phyloP scores from a whole-genome alignment of 2,329 filamentous ascomycete species.

The Botrytis byssoidea region DNA sequence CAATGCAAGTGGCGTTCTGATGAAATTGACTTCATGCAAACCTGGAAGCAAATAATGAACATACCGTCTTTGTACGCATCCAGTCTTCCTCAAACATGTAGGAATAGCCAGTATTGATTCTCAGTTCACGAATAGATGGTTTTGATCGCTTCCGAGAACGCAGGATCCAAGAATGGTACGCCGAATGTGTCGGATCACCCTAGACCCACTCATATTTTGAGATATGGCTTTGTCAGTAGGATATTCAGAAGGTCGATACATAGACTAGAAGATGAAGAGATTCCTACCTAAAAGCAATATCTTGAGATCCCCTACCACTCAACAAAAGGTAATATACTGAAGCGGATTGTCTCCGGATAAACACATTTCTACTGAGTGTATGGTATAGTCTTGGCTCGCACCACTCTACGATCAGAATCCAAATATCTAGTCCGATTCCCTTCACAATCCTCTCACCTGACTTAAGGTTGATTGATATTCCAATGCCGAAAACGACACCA shows the following conservation, averaged over 20 bases:
- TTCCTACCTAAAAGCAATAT: too few relatives aligned
- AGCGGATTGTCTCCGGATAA: conserved; percentile 57
- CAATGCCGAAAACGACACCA: conserved; percentile 49
- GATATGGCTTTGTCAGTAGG: conserved; percentile 40
- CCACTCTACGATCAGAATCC: conserved; percentile 64
- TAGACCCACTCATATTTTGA: conserved; percentile 39
- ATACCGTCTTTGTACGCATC: conserved; percentile 49
- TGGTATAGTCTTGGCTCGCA: conserved; percentile 48
- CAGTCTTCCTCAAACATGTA: conserved; percentile 51
- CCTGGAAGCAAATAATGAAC: conserved; percentile 43
- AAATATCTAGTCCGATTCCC: conserved; percentile 52
- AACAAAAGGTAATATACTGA: conserved; percentile 52
- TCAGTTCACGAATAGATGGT: conserved; percentile 51
- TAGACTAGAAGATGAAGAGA: too few relatives aligned
- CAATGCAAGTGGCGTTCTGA: conserved; percentile 53
- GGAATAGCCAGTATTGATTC: conserved; percentile 48
- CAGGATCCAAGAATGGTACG: conserved; percentile 49
- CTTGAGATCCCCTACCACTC: conserved; percentile 6
- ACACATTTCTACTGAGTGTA: conserved; percentile 49
- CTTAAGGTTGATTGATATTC: conserved; percentile 52
- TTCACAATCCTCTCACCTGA: conserved; percentile 50
- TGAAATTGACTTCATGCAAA: conserved; percentile 48
- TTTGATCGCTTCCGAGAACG: conserved; percentile 51
- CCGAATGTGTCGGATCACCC: conserved; percentile 48
- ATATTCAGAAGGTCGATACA: conserved; percentile 52